A percentile compares a stretch with the other conserved stretches of the same genome.
Conservation (phyloP, 768 basidiomycete species). For the Rhodosporidiobolus odoratus region DNA sequence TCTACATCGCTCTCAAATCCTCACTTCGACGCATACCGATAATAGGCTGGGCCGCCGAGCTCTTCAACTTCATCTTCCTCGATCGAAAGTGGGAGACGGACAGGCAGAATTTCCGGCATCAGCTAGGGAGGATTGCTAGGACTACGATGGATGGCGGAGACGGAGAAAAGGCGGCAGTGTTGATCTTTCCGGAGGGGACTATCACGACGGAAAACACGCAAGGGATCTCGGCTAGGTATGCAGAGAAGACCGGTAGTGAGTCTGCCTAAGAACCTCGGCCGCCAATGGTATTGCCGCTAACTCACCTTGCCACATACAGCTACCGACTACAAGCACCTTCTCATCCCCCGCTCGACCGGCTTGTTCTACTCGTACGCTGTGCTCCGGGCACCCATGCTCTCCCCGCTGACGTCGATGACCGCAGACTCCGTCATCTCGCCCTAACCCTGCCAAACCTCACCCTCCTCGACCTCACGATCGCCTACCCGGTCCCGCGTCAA, state of each 20-base stretch:
- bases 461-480: conserved; percentile 77
- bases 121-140: conserved; percentile 54
- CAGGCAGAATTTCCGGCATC: conserved; percentile 59
- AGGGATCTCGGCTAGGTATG: conserved; percentile 75
- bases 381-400: neutral
- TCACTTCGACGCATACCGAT: conserved; percentile 77
- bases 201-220: conserved; percentile 81
- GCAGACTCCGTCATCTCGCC: conserved; percentile 58
- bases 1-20: conserved; percentile 87
- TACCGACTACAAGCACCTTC: conserved; percentile 67
- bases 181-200: conserved; percentile 93
- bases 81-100: conserved; percentile 91
- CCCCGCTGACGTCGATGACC: neutral
- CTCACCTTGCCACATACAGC: conserved; percentile 49
- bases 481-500: conserved; percentile 55
- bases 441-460: conserved; percentile 69
- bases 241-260: conserved; percentile 78
- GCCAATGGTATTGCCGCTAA: neutral
- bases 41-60: conserved; percentile 85
- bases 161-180: conserved; percentile 61
- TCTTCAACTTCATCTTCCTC: conserved; percentile 89
- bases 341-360: conserved; percentile 88
- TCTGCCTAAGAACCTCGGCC: too few species aligned
- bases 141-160: conserved; percentile 16
- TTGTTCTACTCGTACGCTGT: conserved; percentile 59